A percentile compares a stretch with the other conserved stretches of the same genome.
Evolutionary conservation across 495 filamentous ascomycete genomes (phyloP).

Genomic region (Aspergillus asperescens): DNA sequence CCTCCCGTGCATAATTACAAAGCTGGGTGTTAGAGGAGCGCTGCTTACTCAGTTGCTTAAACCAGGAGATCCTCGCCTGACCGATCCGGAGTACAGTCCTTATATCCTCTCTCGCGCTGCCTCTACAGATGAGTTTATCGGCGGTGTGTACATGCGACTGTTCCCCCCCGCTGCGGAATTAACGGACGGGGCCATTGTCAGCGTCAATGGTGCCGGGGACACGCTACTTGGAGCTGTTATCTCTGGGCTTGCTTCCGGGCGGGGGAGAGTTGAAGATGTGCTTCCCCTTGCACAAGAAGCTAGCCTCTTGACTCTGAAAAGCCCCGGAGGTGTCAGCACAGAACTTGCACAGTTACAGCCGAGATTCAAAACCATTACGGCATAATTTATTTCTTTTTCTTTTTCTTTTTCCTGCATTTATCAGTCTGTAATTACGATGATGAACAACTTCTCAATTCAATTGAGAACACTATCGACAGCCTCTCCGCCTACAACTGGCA

Average conservation of each 20-base stretch:
- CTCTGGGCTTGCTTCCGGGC: slow-evolving; percentile 51
- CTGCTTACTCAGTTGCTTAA: slow-evolving; percentile 66
- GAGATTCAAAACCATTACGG: neutral
- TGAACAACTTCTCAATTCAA: neutral
- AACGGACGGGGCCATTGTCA: slow-evolving; percentile 57
- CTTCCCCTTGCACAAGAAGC: slow-evolving; percentile 60
- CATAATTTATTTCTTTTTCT: too few relatives aligned
- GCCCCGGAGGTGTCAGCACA: slow-evolving; percentile 62
- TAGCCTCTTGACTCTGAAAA: slow-evolving; percentile 68
- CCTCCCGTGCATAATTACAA: slow-evolving; percentile 77
- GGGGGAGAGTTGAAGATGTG: slow-evolving; percentile 34
- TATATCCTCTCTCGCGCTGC: slow-evolving; percentile 62
- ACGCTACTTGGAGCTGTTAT: slow-evolving; percentile 81
- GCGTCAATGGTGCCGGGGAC: slow-evolving; percentile 92
- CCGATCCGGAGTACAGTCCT: slow-evolving; percentile 51
- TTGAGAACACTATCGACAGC: slow-evolving; percentile 10
- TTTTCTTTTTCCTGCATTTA: too few relatives aligned
- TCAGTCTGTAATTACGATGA: neutral
- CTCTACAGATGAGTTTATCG: slow-evolving; percentile 50
- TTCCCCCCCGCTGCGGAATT: slow-evolving; percentile 66
- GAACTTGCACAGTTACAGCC: slow-evolving; percentile 19
- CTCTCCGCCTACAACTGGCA: slow-evolving; percentile 21
- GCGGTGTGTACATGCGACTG: slow-evolving; percentile 79
- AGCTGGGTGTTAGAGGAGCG: slow-evolving; percentile 74
- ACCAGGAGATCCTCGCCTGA: slow-evolving; percentile 58